These are phyloP conservation scores for Pythium coloratum DNA, from an alignment of 352 stramenopile genomes.

Conservation along the genomic window DNA sequence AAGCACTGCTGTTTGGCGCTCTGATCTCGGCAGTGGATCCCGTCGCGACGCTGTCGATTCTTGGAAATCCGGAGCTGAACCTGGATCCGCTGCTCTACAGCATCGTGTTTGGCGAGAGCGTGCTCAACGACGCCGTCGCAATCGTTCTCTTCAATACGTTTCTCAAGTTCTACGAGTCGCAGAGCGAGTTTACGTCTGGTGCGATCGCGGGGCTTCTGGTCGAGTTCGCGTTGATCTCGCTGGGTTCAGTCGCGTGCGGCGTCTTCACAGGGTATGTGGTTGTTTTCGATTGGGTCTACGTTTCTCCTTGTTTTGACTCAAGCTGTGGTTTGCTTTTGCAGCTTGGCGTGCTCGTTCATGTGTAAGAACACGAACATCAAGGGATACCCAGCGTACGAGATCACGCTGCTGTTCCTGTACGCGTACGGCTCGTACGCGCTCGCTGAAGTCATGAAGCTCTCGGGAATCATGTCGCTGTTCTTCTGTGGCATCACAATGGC, in stretches of 20 bases:
- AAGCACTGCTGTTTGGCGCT: conserved; percentile 94
- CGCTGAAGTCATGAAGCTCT: conserved; percentile 68
- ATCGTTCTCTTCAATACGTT: conserved; percentile 98
- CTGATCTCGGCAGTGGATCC: conserved; percentile 96
- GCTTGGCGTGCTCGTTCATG: conserved; percentile 78
- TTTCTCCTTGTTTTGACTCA: background rate
- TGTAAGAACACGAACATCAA: conserved; percentile 80
- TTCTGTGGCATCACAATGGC: conserved; percentile 88
- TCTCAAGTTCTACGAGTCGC: conserved; percentile 85
- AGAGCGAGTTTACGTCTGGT: conserved; percentile 61
- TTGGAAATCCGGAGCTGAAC: conserved; percentile 93
- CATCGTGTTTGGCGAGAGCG: conserved; percentile 96
- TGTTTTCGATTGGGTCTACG: background rate
- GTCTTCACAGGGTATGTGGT: conserved; percentile 60
- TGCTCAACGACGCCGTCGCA: conserved; percentile 97
- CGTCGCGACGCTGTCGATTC: conserved; percentile 95
- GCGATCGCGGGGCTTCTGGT: conserved; percentile 66
- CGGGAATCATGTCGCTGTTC: conserved; percentile 92
- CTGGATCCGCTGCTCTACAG: conserved; percentile 85
- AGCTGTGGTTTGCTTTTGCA: conserved; percentile 21
- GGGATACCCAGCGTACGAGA: conserved; percentile 75
- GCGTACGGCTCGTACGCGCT: conserved; percentile 70
- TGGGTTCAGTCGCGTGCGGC: conserved; percentile 79
- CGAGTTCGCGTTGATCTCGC: conserved; percentile 75
- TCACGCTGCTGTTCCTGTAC: conserved; percentile 71